These are phyloP conservation scores for Rhododendron vialii DNA, from an alignment of 148 eudicot species.

Conservation along the genomic window DNA sequence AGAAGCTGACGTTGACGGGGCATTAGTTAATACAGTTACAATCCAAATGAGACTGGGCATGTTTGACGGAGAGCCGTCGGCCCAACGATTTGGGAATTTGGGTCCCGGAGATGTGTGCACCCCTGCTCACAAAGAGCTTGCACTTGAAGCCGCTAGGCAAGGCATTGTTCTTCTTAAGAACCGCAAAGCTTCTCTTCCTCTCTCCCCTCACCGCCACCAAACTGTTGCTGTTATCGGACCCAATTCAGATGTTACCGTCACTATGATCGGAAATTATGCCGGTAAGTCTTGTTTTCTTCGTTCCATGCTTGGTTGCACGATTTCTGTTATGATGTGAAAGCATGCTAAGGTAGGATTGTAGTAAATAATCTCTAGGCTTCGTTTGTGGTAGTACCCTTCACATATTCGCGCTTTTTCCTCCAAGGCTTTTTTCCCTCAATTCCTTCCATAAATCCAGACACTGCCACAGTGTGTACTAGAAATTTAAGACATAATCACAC, in stretches of 20 bases:
- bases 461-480: neutral
- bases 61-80: conserved; percentile 80
- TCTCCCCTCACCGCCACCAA: conserved; percentile 43
- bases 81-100: conserved; percentile 58
- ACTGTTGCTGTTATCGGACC: conserved; percentile 88
- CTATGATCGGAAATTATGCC: conserved; percentile 92
- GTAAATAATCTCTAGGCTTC: too few relatives aligned
- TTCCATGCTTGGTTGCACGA: neutral
- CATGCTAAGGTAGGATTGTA: neutral
- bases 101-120: conserved; percentile 75
- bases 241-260: conserved; percentile 63
- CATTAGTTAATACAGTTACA: conserved; percentile 49
- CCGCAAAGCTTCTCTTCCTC: conserved; percentile 51
- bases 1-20: conserved; percentile 52
- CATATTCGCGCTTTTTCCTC: neutral
- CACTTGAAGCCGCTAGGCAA: conserved; percentile 81
- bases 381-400: too few relatives aligned
- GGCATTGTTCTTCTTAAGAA: conserved; percentile 84
- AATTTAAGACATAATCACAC: neutral
- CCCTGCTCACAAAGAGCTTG: conserved; percentile 65
- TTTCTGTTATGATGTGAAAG: neutral
- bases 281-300: conserved; percentile 26
- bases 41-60: conserved; percentile 90
- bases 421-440: neutral
- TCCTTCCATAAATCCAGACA: neutral